Base-by-base conservation (phyloP, 306 rosid genomes). In the Lagenaria siceraria region DNA sequence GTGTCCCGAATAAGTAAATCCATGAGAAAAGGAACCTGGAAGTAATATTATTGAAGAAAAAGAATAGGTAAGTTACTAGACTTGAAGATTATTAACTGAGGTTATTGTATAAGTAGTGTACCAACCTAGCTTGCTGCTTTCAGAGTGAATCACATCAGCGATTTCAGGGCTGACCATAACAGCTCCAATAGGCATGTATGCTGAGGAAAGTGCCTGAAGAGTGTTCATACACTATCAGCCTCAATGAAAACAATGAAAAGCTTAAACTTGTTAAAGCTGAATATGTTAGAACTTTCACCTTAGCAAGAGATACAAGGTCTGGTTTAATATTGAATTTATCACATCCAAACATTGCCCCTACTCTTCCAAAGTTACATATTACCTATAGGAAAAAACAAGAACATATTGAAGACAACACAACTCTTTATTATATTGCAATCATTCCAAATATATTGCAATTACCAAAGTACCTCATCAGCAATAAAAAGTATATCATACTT, bases 1-100 rank as follows among this genome's bases (percentile, higher is more conserved):
- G 82, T 92, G 97, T 59, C 98, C 98, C 68, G 96, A 94, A 86
- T 90, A 94, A 71, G 98, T 94, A 81, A 94, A 94, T 53, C 98
- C 97, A 51, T 91, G 98, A 81, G 91, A 84, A 80, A 91, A 91
- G 15, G 22, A 0, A 78, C 97, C 98, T 91, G 82, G 25, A 74
- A 75, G 35, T 33, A 15, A 62, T 33, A 31, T 62, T 60, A 62
- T 13, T 33, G 70, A 62, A 18, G 13, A 62, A 2, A 62, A 62
- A 62, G 10, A 29, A 62, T 62, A 31, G 43, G 21, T 29, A 62
- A 62, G 24, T 31, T 8, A 8, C 46, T 15, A 24, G 22, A 14
- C 42, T 31, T 1, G 70, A 38, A 62, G 70, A 31, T 62, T 7
- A 27, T 62, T 31, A 33, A 62, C 21, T 1, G 43, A 31, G 70